A percentile compares a stretch with the other conserved stretches of the same genome.
Conservation (phyloP, 805 yeast genomes). For the Starmera caribaea region DNA sequence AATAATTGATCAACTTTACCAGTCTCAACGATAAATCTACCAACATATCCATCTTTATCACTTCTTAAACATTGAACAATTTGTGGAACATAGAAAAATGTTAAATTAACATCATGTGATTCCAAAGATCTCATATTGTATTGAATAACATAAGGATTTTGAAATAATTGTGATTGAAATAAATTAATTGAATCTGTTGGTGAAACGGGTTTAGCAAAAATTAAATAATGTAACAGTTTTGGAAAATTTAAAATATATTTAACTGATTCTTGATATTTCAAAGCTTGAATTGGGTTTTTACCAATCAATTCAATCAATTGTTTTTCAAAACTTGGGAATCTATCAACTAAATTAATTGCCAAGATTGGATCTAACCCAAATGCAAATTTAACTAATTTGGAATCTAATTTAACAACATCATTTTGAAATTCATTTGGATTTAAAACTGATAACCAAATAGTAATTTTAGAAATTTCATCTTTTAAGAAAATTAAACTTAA, state of each 20-base stretch:
- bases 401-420: conserved; percentile 26
- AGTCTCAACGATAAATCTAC: conserved; percentile 81
- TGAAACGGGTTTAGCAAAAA: conserved; percentile 39
- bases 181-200: conserved; percentile 82
- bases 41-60: conserved; percentile 78
- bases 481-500: conserved; percentile 56
- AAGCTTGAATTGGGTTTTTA: conserved; percentile 49
- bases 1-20: conserved; percentile 85
- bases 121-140: conserved; percentile 87
- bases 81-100: conserved; percentile 97
- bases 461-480: conserved; percentile 63
- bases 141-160: conserved; percentile 63
- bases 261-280: conserved; percentile 49
- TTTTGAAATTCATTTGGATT: conserved; percentile 18
- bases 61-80: conserved; percentile 87
- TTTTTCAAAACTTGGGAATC: conserved; percentile 36
- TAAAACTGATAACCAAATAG: conserved; percentile 61
- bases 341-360: conserved; percentile 59
- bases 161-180: conserved; percentile 66
- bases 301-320: conserved; percentile 35
- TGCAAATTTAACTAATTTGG: conserved; percentile 39
- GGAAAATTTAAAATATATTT: conserved; percentile 32
- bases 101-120: conserved; percentile 73
- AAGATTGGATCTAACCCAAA: conserved; percentile 60
- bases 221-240: conserved; percentile 9